Base-by-base conservation (phyloP, 306 rosid species). In the Trichosanthes truncata region DNA sequence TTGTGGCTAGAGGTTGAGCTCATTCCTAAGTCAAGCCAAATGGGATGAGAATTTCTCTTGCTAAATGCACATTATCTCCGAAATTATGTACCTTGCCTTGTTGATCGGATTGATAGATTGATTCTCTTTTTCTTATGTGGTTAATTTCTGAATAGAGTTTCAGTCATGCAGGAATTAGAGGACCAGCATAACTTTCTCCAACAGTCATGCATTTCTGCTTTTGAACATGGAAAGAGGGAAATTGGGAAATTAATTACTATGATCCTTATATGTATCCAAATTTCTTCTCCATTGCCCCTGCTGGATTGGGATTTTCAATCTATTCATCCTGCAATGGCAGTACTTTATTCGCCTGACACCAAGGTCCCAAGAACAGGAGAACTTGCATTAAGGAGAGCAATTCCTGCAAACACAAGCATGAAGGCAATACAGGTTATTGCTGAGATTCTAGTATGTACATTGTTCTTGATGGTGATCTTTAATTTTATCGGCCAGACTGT, bases 351-450 rank as follows among this genome's bases (percentile, higher is more conserved):
- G 31, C 98, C 98, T 3, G 97, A 93, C 79, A 91, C 98, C 7
- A 91, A 93, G 83, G 93, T 91, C 82, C 97, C 97, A 3, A 90
- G 93, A 84, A 89, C 97, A 0, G 98, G 98, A 48, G 97, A 94
- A 82, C 86, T 94, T 68, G 98, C 98, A 74, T 86, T 94, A 13
- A 85, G 98, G 80, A 90, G 79, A 80, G 95, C 98, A 33, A 92
- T 94, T 48, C 98, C 98, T 80, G 98, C 98, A 67, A 92, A 89
- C 76, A 8, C 97, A 53, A 91, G 77, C 91, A 87, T 92, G 98
- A 94, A 94, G 80, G 46, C 93, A 13, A 91, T 94, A 65, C 97
- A 92, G 98, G 98, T 93, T 82, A 29, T 72, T 43, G 72, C 59
- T 74, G 57, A 61, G 18, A 21, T 13, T 73, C 29, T 63, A 59